Evolutionary conservation across 2,329 filamentous ascomycete species (phyloP), one percentile per base, ranked within the genome.

Genomic region (Geoglossum cookeanum): DNA sequence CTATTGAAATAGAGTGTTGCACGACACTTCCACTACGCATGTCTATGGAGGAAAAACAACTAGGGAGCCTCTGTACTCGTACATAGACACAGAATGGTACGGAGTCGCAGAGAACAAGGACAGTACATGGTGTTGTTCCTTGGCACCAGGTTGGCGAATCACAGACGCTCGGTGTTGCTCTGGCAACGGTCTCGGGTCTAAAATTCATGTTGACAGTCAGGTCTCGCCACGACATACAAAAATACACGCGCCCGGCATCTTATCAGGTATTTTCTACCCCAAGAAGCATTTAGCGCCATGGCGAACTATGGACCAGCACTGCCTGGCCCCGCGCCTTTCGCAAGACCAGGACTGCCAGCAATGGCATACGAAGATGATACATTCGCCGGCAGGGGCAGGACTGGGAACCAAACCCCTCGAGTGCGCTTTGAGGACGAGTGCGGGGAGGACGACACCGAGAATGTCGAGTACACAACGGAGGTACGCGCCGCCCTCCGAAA

Each of bases 381-480:
- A n/a, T 53, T 53, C 37, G 49, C 33, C 29, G 30, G 49, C 11
- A 53, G 22, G 15, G 22, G 49, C 32, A n/a, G 29, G 30, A 37
- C 15, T 11, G 49, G 49, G 37, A 2, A 35, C 11, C 30, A 32
- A 55, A 57, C 55, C 52, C 47, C 9, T 35, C 39, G 54, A 35
- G 54, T 47, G 27, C 59, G 56, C 30, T 53, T 53, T 53, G 49
- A 53, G 29, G 49, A 53, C 22, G 49, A 53, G n/a, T 58, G 55
- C 37, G 57, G 59, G 8, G 62, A 62, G 1, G 62, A 61, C 32
- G 59, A 61, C 17, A 62, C 58, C 42, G 58, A 58, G 5, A 57
- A 62, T 47, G 53, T 63, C 27, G 62, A 63, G 49, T 61, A 61
- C 52, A 63, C 62, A 8, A 57, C 56, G 8, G 56, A 57, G 37